Base-by-base conservation (phyloP, 345 rosid genomes). In the Eucalyptus marginata region DNA sequence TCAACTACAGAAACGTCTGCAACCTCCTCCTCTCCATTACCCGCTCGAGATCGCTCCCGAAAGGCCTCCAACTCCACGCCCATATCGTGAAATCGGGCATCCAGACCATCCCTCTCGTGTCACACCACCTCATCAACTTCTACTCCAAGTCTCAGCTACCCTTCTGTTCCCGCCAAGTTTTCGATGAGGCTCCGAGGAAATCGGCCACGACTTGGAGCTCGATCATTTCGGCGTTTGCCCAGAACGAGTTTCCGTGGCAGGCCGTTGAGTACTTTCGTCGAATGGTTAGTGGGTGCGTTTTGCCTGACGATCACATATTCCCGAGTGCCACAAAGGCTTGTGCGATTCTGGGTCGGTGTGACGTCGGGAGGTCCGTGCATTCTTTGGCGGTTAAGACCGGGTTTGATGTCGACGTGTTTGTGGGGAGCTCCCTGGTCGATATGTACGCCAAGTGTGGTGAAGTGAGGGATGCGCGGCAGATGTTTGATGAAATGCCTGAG, bases 181-280 rank as follows among this genome's bases (percentile, higher is more conserved):
- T 97, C 90, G 91, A 96, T n/a, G 96, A 95, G 71, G 29, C 92
- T 80, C 91, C 92, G 2, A 47, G 12, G 6, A 94, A 91, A 87
- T 94, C 95, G 10, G 22, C 94, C 91, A 96, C 98, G 11, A 96
- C 99, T 66, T 97, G 99, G 99, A 97, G 99, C 91, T 97, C 99
- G 2, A 89, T 96, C 27, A 95, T 97, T 58, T 96, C 99, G 80
- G 93, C 96, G 14, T 95, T 96, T 84, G 95, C 96, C 2, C 99
- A 96, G 90, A 97, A 97, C 90, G 99, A 96, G 91, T 94, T 93
- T 10, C 99, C 99, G 33, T 93, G 88, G 86, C 93, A 94, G 50
- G 95, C 99, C 59, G 88, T 96, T 24, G 94, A 94, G 86, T 96
- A 93, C 92, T 97, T 97, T 81, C 92, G 94, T 59, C 91, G 89